phyloP scores from a whole-genome alignment of 1,139 yeast genomes.

The Blastobotrys serpentis region DNA sequence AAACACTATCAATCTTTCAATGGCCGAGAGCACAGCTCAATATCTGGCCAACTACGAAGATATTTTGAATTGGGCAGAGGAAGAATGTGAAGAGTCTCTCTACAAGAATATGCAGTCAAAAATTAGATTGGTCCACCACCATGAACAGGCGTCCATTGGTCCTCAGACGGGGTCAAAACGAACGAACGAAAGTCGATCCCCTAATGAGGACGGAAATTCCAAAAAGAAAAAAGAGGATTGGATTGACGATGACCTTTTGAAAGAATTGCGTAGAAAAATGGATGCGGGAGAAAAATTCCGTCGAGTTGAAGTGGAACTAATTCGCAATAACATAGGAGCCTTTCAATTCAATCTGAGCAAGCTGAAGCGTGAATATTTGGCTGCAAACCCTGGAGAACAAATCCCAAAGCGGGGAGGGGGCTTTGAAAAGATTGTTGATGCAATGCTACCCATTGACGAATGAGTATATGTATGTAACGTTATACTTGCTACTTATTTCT shows the following conservation, averaged over 20 bases:
- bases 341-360: background rate
- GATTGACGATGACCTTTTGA: background rate
- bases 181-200: background rate
- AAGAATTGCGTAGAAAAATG: background rate
- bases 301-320: background rate
- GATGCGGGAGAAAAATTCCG: background rate
- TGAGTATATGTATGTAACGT: too few species aligned
- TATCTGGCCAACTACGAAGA: background rate
- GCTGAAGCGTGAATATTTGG: background rate
- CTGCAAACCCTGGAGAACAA: background rate
- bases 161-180: background rate
- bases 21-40: background rate
- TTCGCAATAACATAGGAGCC: slow-evolving; percentile 4
- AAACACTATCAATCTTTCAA: background rate
- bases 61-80: background rate
- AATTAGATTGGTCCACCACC: background rate
- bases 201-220: background rate
- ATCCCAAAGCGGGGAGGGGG: too few species aligned
- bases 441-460: background rate
- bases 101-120: background rate
- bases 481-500: background rate
- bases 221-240: slow-evolving; percentile 3
- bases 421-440: background rate
- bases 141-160: background rate
- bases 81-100: background rate